phyloP scores from a whole-genome alignment of 805 yeast genomes.

The Clavispora santaluciae region DNA sequence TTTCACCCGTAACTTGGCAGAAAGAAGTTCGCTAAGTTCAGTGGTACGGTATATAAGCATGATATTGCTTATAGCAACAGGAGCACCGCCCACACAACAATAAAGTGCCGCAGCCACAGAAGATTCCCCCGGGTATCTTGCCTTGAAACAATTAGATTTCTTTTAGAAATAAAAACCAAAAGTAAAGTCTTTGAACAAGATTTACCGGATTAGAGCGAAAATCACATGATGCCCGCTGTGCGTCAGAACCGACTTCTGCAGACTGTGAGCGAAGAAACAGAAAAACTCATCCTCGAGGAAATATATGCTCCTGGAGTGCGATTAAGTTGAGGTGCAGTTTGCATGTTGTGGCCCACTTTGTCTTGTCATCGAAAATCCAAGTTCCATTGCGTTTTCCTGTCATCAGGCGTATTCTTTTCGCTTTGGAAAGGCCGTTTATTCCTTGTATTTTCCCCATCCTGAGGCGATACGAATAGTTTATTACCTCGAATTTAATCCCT shows the following conservation, averaged over 20 bases:
- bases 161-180: no score
- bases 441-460: not conserved
- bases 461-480: no score
- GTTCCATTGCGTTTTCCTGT: not conserved
- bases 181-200: no score
- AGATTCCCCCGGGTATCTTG: not conserved
- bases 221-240: not conserved
- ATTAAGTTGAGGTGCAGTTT: not conserved
- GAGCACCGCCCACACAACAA: not conserved
- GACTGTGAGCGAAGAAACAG: not conserved
- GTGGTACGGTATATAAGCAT: no score
- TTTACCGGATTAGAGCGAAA: no score
- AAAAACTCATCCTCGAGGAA: not conserved
- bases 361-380: not conserved
- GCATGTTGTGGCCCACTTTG: not conserved
- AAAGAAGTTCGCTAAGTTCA: no score
- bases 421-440: not conserved
- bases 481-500: no score
- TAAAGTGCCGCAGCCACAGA: not conserved
- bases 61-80: no score
- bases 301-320: not conserved
- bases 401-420: not conserved
- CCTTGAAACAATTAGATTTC: not conserved
- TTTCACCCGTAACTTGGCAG: no score
- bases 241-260: not conserved